These are phyloP conservation scores for Hypoxylon trugodes DNA, from an alignment of 495 filamentous ascomycete species.

Conservation along the genomic window DNA sequence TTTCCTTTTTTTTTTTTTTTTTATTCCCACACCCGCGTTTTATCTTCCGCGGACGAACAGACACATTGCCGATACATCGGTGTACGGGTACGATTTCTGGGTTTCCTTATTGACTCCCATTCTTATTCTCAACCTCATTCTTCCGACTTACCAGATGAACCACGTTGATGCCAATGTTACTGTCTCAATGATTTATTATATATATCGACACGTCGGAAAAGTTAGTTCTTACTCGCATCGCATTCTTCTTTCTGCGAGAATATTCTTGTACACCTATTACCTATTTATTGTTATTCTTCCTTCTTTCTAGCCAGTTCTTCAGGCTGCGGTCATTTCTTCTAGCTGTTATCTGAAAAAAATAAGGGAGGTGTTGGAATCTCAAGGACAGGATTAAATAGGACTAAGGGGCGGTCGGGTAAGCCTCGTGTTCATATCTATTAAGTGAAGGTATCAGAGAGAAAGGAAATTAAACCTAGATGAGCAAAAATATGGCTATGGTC, in stretches of 20 bases:
- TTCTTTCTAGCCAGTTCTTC: constrained; percentile 9
- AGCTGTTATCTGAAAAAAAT: constrained; percentile 4
- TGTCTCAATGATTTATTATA: constrained; percentile 25
- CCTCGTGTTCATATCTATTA: constrained; percentile 26
- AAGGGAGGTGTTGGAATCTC: constrained; percentile 21
- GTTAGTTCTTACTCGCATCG: constrained; percentile 11
- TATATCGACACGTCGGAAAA: constrained; percentile 13
- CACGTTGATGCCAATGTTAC: too few relatives aligned
- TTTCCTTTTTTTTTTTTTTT: constrained; percentile 7
- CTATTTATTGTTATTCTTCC: too few relatives aligned
- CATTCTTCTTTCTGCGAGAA: constrained; percentile 19
- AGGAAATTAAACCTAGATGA: constrained; percentile 33
- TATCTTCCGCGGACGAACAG: not conserved
- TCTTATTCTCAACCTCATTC: constrained; percentile 15
- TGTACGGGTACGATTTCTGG: constrained; percentile 24
- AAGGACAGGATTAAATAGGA: constrained; percentile 25
- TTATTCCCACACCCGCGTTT: not conserved
- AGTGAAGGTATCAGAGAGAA: constrained; percentile 14
- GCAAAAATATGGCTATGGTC: constrained; percentile 28
- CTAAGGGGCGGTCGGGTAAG: constrained; percentile 23
- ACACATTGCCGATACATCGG: constrained; percentile 30
- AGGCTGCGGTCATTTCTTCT: constrained; percentile 12
- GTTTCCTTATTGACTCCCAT: constrained; percentile 31
- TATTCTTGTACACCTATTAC: constrained; percentile 38
- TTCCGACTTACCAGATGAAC: constrained; percentile 8